Percentiles rank a stretch among this genome's conserved stretches.
phyloP scores from a whole-genome alignment of 2,329 filamentous ascomycete genomes.

The Gaeumannomyces sp. region DNA sequence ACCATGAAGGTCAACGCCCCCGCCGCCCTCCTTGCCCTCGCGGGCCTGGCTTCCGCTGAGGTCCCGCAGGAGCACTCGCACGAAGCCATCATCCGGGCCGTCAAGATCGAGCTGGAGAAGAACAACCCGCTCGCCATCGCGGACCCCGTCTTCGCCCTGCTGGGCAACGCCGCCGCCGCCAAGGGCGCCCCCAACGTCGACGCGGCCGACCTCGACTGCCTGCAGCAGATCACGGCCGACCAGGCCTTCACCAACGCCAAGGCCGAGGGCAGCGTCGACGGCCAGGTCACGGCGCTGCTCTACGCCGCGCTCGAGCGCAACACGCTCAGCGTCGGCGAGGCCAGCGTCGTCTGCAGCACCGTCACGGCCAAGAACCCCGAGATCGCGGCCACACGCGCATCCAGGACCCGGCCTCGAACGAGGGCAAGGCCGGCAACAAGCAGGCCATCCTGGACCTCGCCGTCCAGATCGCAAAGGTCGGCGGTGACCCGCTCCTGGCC shows the following conservation, averaged over 20 bases:
- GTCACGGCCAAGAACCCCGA: slow-evolving; percentile 52
- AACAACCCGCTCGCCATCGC: slow-evolving; percentile 43
- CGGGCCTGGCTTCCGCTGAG: slow-evolving; percentile 29
- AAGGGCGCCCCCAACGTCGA: slow-evolving; percentile 23
- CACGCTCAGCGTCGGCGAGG: slow-evolving; percentile 49
- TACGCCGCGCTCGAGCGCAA: slow-evolving; percentile 54
- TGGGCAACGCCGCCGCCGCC: slow-evolving; percentile 37
- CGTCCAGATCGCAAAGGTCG: slow-evolving; percentile 52
- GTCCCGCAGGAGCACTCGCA: slow-evolving; percentile 48
- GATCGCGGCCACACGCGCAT: slow-evolving; percentile 56
- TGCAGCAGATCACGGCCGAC: slow-evolving; percentile 53
- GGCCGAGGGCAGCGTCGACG: slow-evolving; percentile 43
- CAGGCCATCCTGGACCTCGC: slow-evolving; percentile 53
- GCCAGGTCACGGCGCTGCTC: slow-evolving; percentile 46
- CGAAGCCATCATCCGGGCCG: slow-evolving; percentile 32
- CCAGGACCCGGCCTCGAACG: slow-evolving; percentile 60
- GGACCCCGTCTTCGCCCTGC: slow-evolving; percentile 42
- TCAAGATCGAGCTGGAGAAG: slow-evolving; percentile 31
- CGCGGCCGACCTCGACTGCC: slow-evolving; percentile 43
- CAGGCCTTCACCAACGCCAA: slow-evolving; percentile 58
- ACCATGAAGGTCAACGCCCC: slow-evolving; percentile 26
- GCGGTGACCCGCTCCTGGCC: slow-evolving; percentile 55
- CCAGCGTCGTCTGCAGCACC: slow-evolving; percentile 50
- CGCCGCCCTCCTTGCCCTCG: slow-evolving; percentile 23
- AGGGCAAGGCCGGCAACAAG: slow-evolving; percentile 44